A percentile compares a stretch with the other conserved stretches of the same genome.
Evolutionary conservation across 2,329 filamentous ascomycete species (phyloP).

Genomic region (Verticillium klebahnii): DNA sequence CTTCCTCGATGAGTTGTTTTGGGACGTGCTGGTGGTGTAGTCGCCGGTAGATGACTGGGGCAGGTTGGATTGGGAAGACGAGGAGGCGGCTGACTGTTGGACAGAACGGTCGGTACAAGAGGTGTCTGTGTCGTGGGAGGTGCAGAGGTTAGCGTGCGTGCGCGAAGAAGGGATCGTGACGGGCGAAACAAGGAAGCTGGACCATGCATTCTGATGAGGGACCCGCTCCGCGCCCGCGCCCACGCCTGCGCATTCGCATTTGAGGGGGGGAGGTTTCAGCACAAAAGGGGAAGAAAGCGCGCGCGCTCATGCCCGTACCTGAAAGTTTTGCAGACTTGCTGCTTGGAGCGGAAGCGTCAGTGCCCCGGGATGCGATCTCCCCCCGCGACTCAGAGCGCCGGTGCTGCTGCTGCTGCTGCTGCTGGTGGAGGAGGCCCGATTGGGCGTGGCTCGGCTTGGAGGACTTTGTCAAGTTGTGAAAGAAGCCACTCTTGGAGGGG

Average conservation of each 20-base stretch:
- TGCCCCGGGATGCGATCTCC: constrained; percentile 32
- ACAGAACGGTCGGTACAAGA: constrained; percentile 26
- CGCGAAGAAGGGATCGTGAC: constrained; percentile 12
- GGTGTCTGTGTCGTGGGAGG: constrained; percentile 19
- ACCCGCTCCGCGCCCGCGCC: neutral
- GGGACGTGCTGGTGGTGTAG: constrained; percentile 29
- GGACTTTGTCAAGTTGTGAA: constrained; percentile 44
- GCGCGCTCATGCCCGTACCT: constrained; percentile 12
- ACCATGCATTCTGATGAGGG: neutral
- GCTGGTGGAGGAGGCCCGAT: constrained; percentile 20
- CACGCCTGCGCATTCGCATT: neutral
- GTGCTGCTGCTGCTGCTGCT: constrained; percentile 18
- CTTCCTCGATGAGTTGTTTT: constrained; percentile 33
- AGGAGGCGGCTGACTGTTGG: constrained; percentile 33
- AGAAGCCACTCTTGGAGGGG: constrained; percentile 43
- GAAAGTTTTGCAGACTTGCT: constrained; percentile 11
- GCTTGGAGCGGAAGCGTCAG: constrained; percentile 21
- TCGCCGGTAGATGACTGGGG: constrained; percentile 47
- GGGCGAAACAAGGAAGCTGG: constrained; percentile 9
- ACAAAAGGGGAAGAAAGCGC: constrained; percentile 1
- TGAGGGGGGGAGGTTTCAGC: neutral
- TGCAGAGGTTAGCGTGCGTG: constrained; percentile 5
- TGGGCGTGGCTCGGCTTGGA: neutral
- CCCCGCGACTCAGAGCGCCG: constrained; percentile 26
- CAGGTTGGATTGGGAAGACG: constrained; percentile 46